Evolutionary conservation across 176 grass and related monocot genomes (phyloP).

Genomic region (Canna indica): DNA sequence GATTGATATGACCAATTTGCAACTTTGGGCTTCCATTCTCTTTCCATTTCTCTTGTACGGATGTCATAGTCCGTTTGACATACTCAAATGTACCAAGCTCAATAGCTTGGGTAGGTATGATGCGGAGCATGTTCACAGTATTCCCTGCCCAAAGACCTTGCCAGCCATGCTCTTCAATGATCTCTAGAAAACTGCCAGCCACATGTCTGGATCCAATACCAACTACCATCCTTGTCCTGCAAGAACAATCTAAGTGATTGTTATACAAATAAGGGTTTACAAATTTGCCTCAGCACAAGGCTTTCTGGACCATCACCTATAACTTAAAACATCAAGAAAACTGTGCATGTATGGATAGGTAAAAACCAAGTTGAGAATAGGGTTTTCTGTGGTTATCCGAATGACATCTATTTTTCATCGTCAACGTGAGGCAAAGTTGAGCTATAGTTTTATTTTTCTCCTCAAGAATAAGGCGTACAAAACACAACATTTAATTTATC

Average conservation of each 20-base stretch:
- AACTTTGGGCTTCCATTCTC: slow-evolving; percentile 41
- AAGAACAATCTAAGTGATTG: background rate
- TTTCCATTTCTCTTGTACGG: slow-evolving; percentile 52
- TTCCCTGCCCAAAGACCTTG: slow-evolving; percentile 84
- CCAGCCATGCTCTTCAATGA: slow-evolving; percentile 61
- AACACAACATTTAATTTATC: background rate
- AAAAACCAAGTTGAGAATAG: background rate
- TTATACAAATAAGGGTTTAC: background rate
- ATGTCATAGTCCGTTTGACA: slow-evolving; percentile 53
- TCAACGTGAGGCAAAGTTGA: background rate
- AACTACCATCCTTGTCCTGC: slow-evolving; percentile 83
- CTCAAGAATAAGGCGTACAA: background rate
- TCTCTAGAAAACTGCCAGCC: slow-evolving; percentile 43
- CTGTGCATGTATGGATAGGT: background rate
- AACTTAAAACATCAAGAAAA: background rate
- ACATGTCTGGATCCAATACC: slow-evolving; percentile 70
- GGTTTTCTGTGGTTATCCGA: background rate
- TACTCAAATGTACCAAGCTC: slow-evolving; percentile 67
- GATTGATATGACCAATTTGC: slow-evolving; percentile 38
- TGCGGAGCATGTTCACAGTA: slow-evolving; percentile 70
- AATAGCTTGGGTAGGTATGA: slow-evolving; percentile 64
- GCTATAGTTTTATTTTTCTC: too few species aligned
- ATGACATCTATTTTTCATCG: background rate
- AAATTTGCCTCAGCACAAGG: background rate
- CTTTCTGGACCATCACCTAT: background rate